Evolutionary conservation across 2,329 filamentous ascomycete genomes (phyloP), one percentile per base, ranked within the genome.

Genomic region (Macroventuria anomochaeta): DNA sequence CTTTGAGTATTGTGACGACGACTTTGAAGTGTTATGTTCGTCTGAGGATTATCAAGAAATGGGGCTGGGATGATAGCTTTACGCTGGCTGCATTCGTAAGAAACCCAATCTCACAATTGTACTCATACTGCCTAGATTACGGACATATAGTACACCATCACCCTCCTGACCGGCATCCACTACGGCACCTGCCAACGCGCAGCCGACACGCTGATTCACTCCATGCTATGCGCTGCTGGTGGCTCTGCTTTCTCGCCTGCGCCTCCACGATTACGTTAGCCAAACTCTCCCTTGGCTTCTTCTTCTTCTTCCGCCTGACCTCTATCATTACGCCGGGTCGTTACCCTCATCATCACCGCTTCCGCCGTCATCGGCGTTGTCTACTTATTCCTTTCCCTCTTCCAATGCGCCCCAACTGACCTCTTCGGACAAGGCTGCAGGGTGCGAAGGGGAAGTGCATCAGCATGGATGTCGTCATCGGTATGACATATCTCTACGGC

Each of bases 251-350:
- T 33, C 46, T 59, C 7, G 48, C 48, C 26, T 59, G 57, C 25
- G 36, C 53, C 2, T 47, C 40, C 7, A 53, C 53, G 5, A 59
- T 59, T 33, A 57, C 57, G 0, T 28, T 60, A 4, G 57, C 57
- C 11, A 81, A 80, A 52, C 69, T 80, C 17, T 79, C 80, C 1
- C 78, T 82, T 39, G 77, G 62, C 10, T 65, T 81, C n/a, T 80
- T 81, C 46, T 80, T 81, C 46, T 73, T 83, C 32, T 73, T 82
- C 13, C 77, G 80, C 43, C 74, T 83, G 25, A 77, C 78, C 1
- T 67, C 71, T 5, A 70, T 77, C 44, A 72, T 72, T n/a, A 67
- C 58, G 23, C 49, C 68, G 72, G 37, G 65, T 70, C 50, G 75
- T 80, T 53, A 74, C 81, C 23, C 77, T 77, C 57, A 51, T 62